Base-by-base conservation (phyloP, 1,139 yeast genomes). In the Scheffersomyces cryptocercus region DNA sequence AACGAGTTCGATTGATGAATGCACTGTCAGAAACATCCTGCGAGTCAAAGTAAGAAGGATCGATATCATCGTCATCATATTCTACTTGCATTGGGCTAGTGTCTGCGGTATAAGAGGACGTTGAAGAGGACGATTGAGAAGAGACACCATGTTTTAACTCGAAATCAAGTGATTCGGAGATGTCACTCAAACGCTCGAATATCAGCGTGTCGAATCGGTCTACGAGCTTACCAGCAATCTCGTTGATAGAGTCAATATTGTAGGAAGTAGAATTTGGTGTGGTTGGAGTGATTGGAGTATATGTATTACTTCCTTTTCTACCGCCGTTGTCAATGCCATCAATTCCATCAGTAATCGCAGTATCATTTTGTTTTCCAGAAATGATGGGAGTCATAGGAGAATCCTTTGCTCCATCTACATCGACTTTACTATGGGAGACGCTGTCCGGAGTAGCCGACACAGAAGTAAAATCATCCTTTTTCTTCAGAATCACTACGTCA, bases 1-100 rank as follows among this genome's bases (percentile, higher is more conserved):
- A 85, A 44, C 93, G 68, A 9, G 74, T 73, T 12, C 64, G 67
- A 55, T 84, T 85, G 35, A 85, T 73, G 10, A 65, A 67, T 30
- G 79, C 80, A 47, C 73, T 64, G 24, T 79, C 79, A 26, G 63
- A 51, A 32, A 54, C 51, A 36, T 65, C 72, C 10, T 55, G 57
- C n/a, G 62, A 51, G 3, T 49, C 47, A 29, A 51, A 52, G 29
- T 51, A 48, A 12, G 16, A 28, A 13, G 40, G 33, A n/a, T 30
- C 35, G 13, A n/a, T 14, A 20, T 45, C 47, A 14, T 46, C 42
- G 26, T 49, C 49, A 11, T 42, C 44, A 12, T 3, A 16, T 2
- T 55, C 54, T 20, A 20, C 7, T 20, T 20, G 26, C 35, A 31
- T 31, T 31, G 24, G 35, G 15, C 35, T 31, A n/a, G n/a, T 20